These are phyloP conservation scores for Citrus sinensis DNA, from an alignment of 345 rosid species.

Conservation along the genomic window DNA sequence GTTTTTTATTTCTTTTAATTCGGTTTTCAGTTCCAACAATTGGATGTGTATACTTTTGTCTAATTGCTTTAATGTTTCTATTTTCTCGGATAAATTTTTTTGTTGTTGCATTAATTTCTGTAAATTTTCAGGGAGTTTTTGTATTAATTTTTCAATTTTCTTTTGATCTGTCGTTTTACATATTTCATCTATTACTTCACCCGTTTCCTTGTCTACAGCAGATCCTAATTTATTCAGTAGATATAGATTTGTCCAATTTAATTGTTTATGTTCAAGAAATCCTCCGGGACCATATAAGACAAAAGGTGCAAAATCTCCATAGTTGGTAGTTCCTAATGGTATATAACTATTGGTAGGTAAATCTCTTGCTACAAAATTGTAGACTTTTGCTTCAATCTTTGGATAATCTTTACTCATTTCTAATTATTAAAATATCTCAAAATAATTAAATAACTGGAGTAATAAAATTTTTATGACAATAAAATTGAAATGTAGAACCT, in stretches of 20 bases:
- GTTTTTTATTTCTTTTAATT: not conserved
- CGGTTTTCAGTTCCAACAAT: not conserved
- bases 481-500: too few species aligned
- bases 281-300: not conserved
- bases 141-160: not conserved
- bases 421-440: not conserved
- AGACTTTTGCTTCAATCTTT: not conserved
- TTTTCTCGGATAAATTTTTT: not conserved
- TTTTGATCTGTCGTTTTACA: not conserved
- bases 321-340: not conserved
- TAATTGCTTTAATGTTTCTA: not conserved
- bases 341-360: not conserved
- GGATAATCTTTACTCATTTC: not conserved
- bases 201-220: not conserved
- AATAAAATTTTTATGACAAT: too few species aligned
- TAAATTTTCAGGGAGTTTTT: not conserved
- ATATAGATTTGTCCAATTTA: not conserved
- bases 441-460: too few species aligned
- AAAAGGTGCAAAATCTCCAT: not conserved
- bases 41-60: not conserved
- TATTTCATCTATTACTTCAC: not conserved
- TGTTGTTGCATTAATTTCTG: not conserved
- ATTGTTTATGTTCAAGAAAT: not conserved
- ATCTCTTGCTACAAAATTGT: not conserved
- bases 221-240: not conserved